A percentile compares a stretch with the other conserved stretches of the same genome.
These are phyloP conservation scores for Punica granatum DNA, from an alignment of 345 rosid genomes.

Conservation along the genomic window DNA sequence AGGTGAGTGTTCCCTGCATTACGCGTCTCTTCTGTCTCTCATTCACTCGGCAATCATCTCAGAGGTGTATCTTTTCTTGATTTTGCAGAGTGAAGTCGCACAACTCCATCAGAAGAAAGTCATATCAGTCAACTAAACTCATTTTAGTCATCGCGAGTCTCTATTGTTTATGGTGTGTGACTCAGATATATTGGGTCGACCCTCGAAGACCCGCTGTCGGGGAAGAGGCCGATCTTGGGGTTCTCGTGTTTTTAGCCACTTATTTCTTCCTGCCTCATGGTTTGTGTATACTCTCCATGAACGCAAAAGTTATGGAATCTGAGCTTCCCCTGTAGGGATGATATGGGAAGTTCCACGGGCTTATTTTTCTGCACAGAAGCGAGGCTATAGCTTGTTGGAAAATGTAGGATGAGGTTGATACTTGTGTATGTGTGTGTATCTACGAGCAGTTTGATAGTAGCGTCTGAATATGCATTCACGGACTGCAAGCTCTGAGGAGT, in stretches of 20 bases:
- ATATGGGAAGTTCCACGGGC: too few species aligned
- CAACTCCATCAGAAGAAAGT: constrained; percentile 20
- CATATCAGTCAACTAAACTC: constrained; percentile 30
- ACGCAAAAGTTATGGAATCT: constrained; percentile 17
- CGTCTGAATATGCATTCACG: not conserved
- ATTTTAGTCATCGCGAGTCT: constrained; percentile 30
- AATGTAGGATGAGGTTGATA: not conserved
- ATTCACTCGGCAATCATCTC: not conserved
- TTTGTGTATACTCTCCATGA: constrained; percentile 42
- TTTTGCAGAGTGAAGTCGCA: constrained; percentile 28
- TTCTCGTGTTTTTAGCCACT: constrained; percentile 35
- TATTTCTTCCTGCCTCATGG: constrained; percentile 50
- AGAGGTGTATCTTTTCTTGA: not conserved
- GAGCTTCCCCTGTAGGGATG: constrained; percentile 26
- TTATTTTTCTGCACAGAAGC: too few species aligned
- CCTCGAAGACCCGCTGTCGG: constrained; percentile 64
- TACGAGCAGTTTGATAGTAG: not conserved
- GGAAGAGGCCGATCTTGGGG: constrained; percentile 74
- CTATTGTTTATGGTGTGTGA: constrained; percentile 56
- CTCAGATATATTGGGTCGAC: constrained; percentile 49
- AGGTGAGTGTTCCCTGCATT: constrained; percentile 25
- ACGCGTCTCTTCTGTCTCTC: not conserved
- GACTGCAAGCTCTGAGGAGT: not conserved
- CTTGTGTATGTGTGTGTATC: not conserved
- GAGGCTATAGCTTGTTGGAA: not conserved